Evolutionary conservation across 208 protist species (phyloP), one percentile per base, ranked within the genome.

Genomic region (Leishmania tropica): DNA sequence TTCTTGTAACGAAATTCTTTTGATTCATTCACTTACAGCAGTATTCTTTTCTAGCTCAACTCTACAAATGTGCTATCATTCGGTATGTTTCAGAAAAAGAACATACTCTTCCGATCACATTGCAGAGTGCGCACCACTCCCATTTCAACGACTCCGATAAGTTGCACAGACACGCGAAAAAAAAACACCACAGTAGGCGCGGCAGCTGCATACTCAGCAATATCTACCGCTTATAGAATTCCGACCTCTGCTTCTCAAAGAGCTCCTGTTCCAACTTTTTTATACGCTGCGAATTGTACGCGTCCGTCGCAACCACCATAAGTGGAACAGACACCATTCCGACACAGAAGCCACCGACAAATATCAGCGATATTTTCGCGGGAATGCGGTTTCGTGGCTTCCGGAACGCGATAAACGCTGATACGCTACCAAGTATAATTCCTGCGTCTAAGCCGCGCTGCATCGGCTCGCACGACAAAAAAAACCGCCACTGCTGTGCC

Each of bases 401-500:
- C 45, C 81, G 87, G 56, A 86, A 93, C 0, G 93, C 92, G 8
- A 87, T 83, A 80, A 94, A 86, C 35, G 93, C 90, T 21, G 90
- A 79, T 76, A 94, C 92, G 76, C 92, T 95, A 21, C 93, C 93
- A 8, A 91, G 42, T 65, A 97, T 94, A 75, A 97, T 93, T 13
- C 93, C 93, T 0, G 93, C 93, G 75, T 97, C 93, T 11, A 97
- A 83, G 28, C 92, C 93, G 10, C 92, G 90, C 77, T 97, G 93
- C 87, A 97, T 90, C 48, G 93, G 93, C 72, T 97, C 93, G 86
- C 90, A 93, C 0, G 93, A 94, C 0, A 97, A 79, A 73, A 95
- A 97, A 74, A 97, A 97, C 11, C 93, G 91, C 92, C 93, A 97
- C 79, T 97, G 93, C 58, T 97, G 93, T 21, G 93, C 86, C 56